Evolutionary conservation across 257 asterid species (phyloP).

Genomic region (Scutellaria baicalensis): DNA sequence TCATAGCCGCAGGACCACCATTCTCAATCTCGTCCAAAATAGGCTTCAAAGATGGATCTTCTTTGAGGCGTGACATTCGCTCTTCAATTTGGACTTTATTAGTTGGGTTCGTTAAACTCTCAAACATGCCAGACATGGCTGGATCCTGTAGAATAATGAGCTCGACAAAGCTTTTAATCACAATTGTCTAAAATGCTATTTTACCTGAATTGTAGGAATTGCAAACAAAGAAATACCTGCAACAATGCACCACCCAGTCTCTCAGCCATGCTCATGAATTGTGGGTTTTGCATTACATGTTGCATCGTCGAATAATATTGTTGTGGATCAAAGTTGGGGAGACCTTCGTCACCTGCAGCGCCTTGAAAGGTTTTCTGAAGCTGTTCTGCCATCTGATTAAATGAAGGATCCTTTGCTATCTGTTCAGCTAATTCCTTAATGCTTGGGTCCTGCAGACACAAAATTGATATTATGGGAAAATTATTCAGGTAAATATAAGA

Average conservation of each 20-base stretch:
- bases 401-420: slow-evolving; percentile 87
- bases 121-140: slow-evolving; percentile 95
- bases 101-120: slow-evolving; percentile 75
- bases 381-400: slow-evolving; percentile 96
- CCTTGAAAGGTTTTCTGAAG: slow-evolving; percentile 94
- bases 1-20: slow-evolving; percentile 99
- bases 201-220: slow-evolving; percentile 1
- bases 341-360: slow-evolving; percentile 51
- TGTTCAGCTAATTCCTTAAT: slow-evolving; percentile 94
- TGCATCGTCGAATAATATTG: slow-evolving; percentile 88
- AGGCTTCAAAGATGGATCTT: slow-evolving; percentile 95
- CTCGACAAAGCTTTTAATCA: neutral
- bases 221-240: slow-evolving; percentile 51
- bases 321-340: slow-evolving; percentile 84
- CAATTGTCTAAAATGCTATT: neutral
- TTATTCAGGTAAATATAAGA: neutral
- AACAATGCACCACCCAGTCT: slow-evolving; percentile 80
- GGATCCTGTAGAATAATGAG: slow-evolving; percentile 58
- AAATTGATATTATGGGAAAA: neutral
- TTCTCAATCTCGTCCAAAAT: slow-evolving; percentile 90
- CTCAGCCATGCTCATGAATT: slow-evolving; percentile 95
- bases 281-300: slow-evolving; percentile 99
- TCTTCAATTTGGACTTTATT: slow-evolving; percentile 87
- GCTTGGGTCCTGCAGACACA: slow-evolving; percentile 71
- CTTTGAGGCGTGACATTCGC: slow-evolving; percentile 72